Base-by-base conservation (phyloP, 495 filamentous ascomycete genomes). In the Talaromyces nanjingensis region DNA sequence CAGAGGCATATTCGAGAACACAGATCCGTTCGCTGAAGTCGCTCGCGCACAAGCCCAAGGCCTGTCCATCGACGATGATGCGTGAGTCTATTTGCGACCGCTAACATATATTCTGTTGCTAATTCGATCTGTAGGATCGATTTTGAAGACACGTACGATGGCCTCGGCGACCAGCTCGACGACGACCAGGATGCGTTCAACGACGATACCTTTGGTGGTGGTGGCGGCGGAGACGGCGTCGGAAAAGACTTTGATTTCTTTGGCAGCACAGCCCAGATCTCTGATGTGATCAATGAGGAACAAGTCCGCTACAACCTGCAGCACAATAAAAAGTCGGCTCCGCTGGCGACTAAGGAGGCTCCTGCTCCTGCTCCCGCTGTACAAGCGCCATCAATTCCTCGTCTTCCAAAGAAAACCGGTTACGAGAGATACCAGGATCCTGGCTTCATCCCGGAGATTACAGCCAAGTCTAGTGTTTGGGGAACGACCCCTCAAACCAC, bases 221-320 rank as follows among this genome's bases (percentile, higher is more conserved):
- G 67, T 39, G 83, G 81, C 12, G 68, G 65, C 42, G 73, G 67
- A 25, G 76, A 70, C 54, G 70, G 71, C 39, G 83, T 93, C 20
- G 92, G 92, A 69, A 93, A 89, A 70, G 96, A 99, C 74, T 99
- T 97, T 72, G 94, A 99, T 72, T 99, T 98, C 79, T 93, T 93
- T 65, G 92, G 92, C 2, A 88, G 87, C 65, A 98, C 96, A 18
- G 92, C 92, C 16, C 86, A 91, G 73, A 89, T 97, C 25, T 78
- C 92, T 9, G 83, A 88, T 77, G 90, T 86, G 7, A 90, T 98
- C 65, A 87, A 89, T 60, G 92, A 97, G 72, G 96, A 97, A 73
- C 91, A 96, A 71, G 74, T 90, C 63, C 87, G 91, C 64, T 96
- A 88, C 72, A 85, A 75, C 59, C 85, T 91, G 31, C 85, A 90